Base-by-base conservation (phyloP, 2,329 filamentous ascomycete species). In the Simplicillium aogashimaense region DNA sequence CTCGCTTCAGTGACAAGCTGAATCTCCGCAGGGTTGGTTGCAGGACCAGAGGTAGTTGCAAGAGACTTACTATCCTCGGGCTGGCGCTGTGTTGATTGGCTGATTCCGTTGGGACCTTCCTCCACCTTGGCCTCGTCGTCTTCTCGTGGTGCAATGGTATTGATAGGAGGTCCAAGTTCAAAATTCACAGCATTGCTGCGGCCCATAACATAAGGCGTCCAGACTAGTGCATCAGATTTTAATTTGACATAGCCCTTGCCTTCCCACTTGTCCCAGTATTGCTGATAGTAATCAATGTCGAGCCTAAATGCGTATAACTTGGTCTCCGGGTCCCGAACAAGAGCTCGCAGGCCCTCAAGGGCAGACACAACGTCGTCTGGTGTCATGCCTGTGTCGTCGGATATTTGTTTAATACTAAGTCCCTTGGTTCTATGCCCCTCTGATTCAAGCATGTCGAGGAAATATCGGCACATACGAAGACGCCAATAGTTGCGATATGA, bases 401-500 rank as follows among this genome's bases (percentile, higher is more conserved):
- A 94, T 46, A 94, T 86, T 25, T 76, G 68, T 46, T 72, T 72
- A 50, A 81, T 70, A 46, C 76, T 81, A 14, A 81, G 60, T 2
- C 74, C 73, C 9, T 66, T 64, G 43, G 63, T 66, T 40, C 50
- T 53, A 38, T 56, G 45, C n/a, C 51, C 47, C 2, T 48, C 54
- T 2, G 45, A 45, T 8, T 57, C 52, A 45, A 60, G 50, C 11
- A 52, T 43, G 47, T 81, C 64, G 30, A 89, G 67, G 7, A 98
- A 71, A 50, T 95, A 86, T 46, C 85, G 83, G 55, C 89, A 95
- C 40, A 98, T 67, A 3, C 94, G 73, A 9, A 95, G 68, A 15
- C 92, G 82, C 92, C 92, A 98, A 60, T 98, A 98, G 53, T 94
- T 95, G 35, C 92, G 80, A 57, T 98, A 98, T 2, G 90, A 97